Evolutionary conservation across 1,139 yeast genomes (phyloP), one percentile per base, ranked within the genome.

Genomic region (Lodderomyces oxycetoniae): DNA sequence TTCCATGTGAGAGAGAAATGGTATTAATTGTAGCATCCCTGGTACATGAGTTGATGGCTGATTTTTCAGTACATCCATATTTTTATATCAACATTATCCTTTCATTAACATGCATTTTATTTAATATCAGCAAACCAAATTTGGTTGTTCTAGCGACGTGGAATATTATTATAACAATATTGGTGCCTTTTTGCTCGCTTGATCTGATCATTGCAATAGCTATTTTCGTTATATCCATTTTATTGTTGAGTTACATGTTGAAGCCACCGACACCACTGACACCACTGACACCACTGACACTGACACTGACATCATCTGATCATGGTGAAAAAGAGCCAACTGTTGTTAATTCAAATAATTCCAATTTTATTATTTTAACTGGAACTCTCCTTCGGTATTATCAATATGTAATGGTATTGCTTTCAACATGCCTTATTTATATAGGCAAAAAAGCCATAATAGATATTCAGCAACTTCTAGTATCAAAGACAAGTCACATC

Each of bases 371-470:
- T n/a, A n/a, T n/a, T n/a, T n/a, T n/a, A n/a, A 51, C 15, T 33
- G 48, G 28, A 43, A 47, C 14, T 31, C 54, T 56, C 35, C 43
- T 47, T 6, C 55, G 59, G 59, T 39, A 47, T 23, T 58, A 59
- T 40, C 36, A 48, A 31, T 46, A 55, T 33, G 32, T 47, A 11
- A 41, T 56, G 8, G 27, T 55, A 10, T 19, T 41, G 5, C n/a
- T 45, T 5, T 28, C 50, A 6, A 40, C 45, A 22, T 31, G 37
- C 10, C 38, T 45, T 12, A 32, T 52, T 40, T 34, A 52, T 7
- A 34, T 55, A 9, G 49, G 50, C 22, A 48, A 48, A 23, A 63
- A 61, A 39, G 43, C 52, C 2, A 38, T 58, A 13, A 36, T 49
- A 25, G 59, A 56, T 40, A 30, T 48, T 29, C 29, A 50, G 14